Evolutionary conservation across 176 grass and related monocot genomes (phyloP), one percentile per base, ranked within the genome.

Genomic region (Triticum monococcum): DNA sequence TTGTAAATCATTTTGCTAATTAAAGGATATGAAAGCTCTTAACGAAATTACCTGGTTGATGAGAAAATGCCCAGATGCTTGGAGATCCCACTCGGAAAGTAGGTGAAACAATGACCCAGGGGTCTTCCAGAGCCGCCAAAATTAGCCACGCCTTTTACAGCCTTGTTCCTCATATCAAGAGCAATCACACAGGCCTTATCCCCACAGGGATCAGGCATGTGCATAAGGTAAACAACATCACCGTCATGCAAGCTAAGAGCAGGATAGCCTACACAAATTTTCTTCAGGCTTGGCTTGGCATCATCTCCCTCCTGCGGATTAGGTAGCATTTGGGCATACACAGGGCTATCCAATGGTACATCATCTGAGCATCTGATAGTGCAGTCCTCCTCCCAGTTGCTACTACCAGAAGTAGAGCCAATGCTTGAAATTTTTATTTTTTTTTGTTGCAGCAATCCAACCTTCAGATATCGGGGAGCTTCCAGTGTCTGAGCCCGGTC

Each of bases 221-320:
- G 10, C 35, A 74, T 46, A 54, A 75, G 38, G 82, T 84, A 75
- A 45, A 84, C 82, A 63, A 84, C 82, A 74, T 73, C 68, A 20
- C 25, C 35, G 4, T 74, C 68, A 17, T 74, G 81, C 81, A 62
- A 63, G 36, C 54, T 74, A 17, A 84, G 69, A 74, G 35, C 68
- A 74, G 81, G 81, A 41, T 74, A 84, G 4, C 56, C 16, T 22
- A 56, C 14, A 2, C 2, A 0, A 33, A 59, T 13, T 28, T 8
- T 43, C 68, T 3, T 63, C 0, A 84, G 20, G 33, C 18, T 62
- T 31, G 54, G 68, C 36, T 63, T 30, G 16, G 23, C n/a, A 30
- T 18, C n/a, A 7, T 24, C 12, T 5, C n/a, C 40, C 32, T 62
- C 14, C 18, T 45, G 40, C 52, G 12, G 68, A 30, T 30, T n/a